Evolutionary conservation across 352 stramenopile species (phyloP).

Genomic region (Phytophthora sojae): DNA sequence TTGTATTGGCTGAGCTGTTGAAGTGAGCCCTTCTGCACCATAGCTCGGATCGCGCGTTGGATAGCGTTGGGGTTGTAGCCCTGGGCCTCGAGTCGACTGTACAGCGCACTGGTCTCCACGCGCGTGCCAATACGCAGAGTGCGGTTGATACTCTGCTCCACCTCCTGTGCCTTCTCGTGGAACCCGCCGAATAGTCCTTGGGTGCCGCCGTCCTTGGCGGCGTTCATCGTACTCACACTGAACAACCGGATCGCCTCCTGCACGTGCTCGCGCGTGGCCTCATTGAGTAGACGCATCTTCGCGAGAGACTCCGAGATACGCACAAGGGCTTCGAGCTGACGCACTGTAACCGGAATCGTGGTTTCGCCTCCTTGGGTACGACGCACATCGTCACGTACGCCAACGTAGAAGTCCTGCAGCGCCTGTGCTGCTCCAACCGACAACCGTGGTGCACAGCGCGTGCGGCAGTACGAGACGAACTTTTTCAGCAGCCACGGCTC

Average conservation of each 20-base stretch:
- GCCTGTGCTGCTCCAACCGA: slow-evolving; percentile 92
- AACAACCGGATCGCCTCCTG: slow-evolving; percentile 98
- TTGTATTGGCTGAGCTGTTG: slow-evolving; percentile 89
- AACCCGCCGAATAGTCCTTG: slow-evolving; percentile 82
- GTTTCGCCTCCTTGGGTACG: slow-evolving; percentile 77
- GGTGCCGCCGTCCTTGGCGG: slow-evolving; percentile 92
- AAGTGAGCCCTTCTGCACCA: slow-evolving; percentile 86
- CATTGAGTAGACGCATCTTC: slow-evolving; percentile 96
- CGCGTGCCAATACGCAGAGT: slow-evolving; percentile 83
- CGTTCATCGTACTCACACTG: slow-evolving; percentile 98
- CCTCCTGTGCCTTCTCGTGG: slow-evolving; percentile 85
- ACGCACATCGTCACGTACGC: slow-evolving; percentile 96
- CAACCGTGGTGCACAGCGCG: slow-evolving; percentile 94
- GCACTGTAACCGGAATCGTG: slow-evolving; percentile 98
- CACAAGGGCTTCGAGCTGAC: slow-evolving; percentile 98
- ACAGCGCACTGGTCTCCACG: slow-evolving; percentile 83
- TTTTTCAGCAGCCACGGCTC: slow-evolving; percentile 95
- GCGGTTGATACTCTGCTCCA: slow-evolving; percentile 86
- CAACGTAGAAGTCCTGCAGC: slow-evolving; percentile 97
- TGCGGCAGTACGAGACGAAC: slow-evolving; percentile 98
- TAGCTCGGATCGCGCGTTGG: slow-evolving; percentile 84
- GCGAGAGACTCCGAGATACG: slow-evolving; percentile 97
- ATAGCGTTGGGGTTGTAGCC: slow-evolving; percentile 89
- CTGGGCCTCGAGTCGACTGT: slow-evolving; percentile 82
- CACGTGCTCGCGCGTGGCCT: slow-evolving; percentile 91